phyloP scores from a whole-genome alignment of 1,284 basidiomycete species.

The Ceratobasidium sp. region DNA sequence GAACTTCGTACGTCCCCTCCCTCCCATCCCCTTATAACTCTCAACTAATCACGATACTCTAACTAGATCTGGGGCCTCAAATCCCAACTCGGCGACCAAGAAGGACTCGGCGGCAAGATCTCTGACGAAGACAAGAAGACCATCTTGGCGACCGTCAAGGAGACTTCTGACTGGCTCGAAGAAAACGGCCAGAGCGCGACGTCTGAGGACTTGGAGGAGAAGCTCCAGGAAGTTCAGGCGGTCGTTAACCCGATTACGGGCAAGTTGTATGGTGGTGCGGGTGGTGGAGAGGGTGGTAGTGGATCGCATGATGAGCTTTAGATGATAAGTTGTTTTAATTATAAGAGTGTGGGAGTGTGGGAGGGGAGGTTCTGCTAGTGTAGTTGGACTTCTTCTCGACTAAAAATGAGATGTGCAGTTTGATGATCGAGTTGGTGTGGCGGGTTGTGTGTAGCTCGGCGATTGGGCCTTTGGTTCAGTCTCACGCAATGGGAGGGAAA shows the following conservation, averaged over 20 bases:
- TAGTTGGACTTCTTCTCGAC: too few relatives aligned
- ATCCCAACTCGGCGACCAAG: conserved; percentile 85
- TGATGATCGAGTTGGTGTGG: too few relatives aligned
- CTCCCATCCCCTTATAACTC: neutral
- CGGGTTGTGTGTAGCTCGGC: too few relatives aligned
- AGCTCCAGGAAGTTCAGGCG: conserved; percentile 80
- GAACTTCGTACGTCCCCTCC: conserved; percentile 65
- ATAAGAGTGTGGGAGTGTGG: too few relatives aligned
- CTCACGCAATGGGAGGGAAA: too few relatives aligned
- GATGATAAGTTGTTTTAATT: neutral
- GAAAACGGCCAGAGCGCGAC: conserved; percentile 81
- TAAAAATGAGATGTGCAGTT: too few relatives aligned
- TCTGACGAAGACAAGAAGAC: conserved; percentile 90
- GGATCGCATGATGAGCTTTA: conserved; percentile 42
- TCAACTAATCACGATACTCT: neutral
- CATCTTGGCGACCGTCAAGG: conserved; percentile 85
- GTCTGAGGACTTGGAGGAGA: conserved; percentile 92
- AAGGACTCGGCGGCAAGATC: conserved; percentile 92
- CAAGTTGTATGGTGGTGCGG: conserved; percentile 73
- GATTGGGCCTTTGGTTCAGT: too few relatives aligned
- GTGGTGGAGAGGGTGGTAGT: neutral
- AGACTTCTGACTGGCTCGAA: conserved; percentile 92
- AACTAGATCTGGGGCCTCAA: conserved; percentile 79
- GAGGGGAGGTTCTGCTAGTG: too few relatives aligned
- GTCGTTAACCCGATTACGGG: conserved; percentile 81